Base-by-base conservation (phyloP, 306 rosid genomes). In the Erythrophleum fordii region DNA sequence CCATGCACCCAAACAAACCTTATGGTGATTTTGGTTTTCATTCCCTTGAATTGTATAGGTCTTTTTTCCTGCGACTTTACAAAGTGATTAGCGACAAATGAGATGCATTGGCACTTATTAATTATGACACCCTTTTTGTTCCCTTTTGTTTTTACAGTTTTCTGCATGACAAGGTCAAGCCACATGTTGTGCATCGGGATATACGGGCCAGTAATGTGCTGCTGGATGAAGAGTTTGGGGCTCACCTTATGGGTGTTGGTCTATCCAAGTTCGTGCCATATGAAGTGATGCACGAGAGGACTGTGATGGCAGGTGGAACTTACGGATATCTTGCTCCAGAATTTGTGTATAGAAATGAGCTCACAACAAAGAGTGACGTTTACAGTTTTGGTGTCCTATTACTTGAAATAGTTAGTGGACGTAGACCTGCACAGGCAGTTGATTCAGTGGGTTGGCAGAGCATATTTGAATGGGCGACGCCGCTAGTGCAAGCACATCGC, bases 381-480 rank as follows among this genome's bases (percentile, higher is more conserved):
- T 95, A 95, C 37, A 93, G 99, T 82, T 95, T 95, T 25, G 99
- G 99, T 4, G 99, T 95, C 39, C 84, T 95, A 23, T 86, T 95
- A 51, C 99, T 95, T 46, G 98, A 95, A 86, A 92, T 95, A 72
- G 97, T 96, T 20, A 93, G 88, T 0, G 99, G 99, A 23, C 96
- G 98, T 23, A 92, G 99, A 85, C 98, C 99, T 11, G 92, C 99
- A 11, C 99, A 96, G 83, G 92, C 98, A 46, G 97, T 90, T 65
- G 98, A 96, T 86, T 90, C 99, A 0, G 92, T 96, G 44, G 97
- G 99, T 77, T 95, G 97, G 99, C 99, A 95, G 86, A 93, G 99
- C 77, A 90, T 95, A 75, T 95, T 95, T 12, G 99, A 93, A 78
- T 95, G 99, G 99, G 97, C 98, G 1, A 93, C 99, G 0, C 99